Evolutionary conservation across 1,284 basidiomycete species (phyloP).

Genomic region (Grifola frondosa): DNA sequence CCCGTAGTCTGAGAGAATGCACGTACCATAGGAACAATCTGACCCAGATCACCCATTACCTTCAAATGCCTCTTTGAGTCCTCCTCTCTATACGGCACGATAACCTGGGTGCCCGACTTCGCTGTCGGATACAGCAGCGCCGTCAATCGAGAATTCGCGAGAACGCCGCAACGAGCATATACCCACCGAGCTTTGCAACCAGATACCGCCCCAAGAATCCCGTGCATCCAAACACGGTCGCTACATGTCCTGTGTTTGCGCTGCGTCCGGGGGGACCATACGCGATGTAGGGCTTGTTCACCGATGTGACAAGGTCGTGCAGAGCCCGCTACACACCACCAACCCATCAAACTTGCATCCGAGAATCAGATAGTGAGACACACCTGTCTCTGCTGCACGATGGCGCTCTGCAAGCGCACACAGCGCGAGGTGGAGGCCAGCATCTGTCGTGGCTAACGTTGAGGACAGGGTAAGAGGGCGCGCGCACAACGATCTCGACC

Average conservation of each 20-base stretch:
- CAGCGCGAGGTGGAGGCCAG: conserved; percentile 27
- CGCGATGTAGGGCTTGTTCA: conserved; percentile 66
- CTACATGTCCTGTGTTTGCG: conserved; percentile 85
- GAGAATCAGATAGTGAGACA: neutral
- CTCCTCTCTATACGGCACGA: conserved; percentile 95
- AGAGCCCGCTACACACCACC: conserved; percentile 55
- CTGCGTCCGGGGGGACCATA: conserved; percentile 84
- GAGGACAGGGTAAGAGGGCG: conserved; percentile 23
- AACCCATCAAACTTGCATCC: neutral
- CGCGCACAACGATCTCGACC: conserved; percentile 18
- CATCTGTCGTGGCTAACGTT: conserved; percentile 25
- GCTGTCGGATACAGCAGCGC: conserved; percentile 44
- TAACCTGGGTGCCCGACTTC: conserved; percentile 90
- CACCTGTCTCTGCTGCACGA: conserved; percentile 23
- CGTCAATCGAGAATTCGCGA: conserved; percentile 1
- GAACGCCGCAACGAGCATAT: neutral
- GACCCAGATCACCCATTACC: conserved; percentile 95
- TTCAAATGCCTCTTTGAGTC: conserved; percentile 91
- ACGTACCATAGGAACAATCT: conserved; percentile 90
- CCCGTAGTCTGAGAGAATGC: neutral
- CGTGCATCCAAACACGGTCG: conserved; percentile 96
- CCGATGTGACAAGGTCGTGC: conserved; percentile 68
- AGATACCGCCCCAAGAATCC: conserved; percentile 96
- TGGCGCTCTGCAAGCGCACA: conserved; percentile 53
- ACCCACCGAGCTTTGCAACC: conserved; percentile 85